These are phyloP conservation scores for Xylariaceae sp. DNA, from an alignment of 2,329 filamentous ascomycete species.

Conservation along the genomic window DNA sequence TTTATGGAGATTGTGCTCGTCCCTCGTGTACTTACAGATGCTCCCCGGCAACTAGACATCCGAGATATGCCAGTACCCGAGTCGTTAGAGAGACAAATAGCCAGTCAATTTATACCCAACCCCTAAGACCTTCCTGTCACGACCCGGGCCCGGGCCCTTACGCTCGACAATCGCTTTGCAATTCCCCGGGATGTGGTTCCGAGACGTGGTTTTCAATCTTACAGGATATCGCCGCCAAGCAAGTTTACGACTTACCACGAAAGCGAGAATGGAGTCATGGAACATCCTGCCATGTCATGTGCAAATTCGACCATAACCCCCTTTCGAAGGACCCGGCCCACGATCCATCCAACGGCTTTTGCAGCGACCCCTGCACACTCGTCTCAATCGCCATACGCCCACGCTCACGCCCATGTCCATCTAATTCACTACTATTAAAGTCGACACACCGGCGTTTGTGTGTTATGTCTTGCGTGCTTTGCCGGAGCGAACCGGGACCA, in stretches of 20 bases:
- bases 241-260: no score
- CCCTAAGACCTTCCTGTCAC: conserved; percentile 8
- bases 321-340: no score
- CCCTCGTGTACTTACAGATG: conserved; percentile 10
- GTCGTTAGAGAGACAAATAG: conserved; percentile 3
- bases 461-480: neutral
- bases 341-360: no score
- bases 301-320: no score
- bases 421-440: neutral
- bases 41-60: conserved; percentile 10
- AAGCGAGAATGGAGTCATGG: no score
- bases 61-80: conserved; percentile 15
- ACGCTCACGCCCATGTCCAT: no score
- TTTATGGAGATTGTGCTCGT: conserved; percentile 3
- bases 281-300: no score
- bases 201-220: conserved; percentile 1
- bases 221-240: neutral
- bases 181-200: conserved; percentile 1
- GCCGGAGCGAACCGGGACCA: neutral
- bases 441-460: neutral
- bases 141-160: conserved; percentile 7
- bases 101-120: conserved; percentile 6
- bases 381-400: conserved; percentile 1
- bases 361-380: neutral
- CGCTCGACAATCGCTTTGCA: neutral